Percentiles rank a stretch among this genome's conserved stretches.
Evolutionary conservation across 345 rosid genomes (phyloP).

Genomic region (Acer negundo): DNA sequence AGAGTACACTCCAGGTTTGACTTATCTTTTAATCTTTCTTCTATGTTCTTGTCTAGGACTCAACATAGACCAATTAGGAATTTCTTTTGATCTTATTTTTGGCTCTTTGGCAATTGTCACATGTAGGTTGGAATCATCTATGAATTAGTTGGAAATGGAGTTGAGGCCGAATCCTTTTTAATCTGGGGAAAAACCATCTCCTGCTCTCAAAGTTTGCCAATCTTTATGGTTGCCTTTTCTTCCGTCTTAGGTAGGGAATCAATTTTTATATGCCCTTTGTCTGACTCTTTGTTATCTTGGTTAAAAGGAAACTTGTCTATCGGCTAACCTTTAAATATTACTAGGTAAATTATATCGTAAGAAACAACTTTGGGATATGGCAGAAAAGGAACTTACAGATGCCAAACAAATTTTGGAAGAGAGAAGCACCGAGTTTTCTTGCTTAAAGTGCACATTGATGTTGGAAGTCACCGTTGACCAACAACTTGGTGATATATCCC

Average conservation of each 20-base stretch:
- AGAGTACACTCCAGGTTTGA: slow-evolving; percentile 88
- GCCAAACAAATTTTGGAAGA: slow-evolving; percentile 55
- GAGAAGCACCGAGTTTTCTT: slow-evolving; percentile 40
- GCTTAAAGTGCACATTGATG: slow-evolving; percentile 66
- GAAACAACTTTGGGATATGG: slow-evolving; percentile 59
- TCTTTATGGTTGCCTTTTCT: slow-evolving; percentile 69
- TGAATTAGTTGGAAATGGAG: slow-evolving; percentile 83
- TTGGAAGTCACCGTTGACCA: slow-evolving; percentile 60
- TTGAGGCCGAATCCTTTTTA: slow-evolving; percentile 66
- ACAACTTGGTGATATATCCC: slow-evolving; percentile 73
- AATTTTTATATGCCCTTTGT: slow-evolving; percentile 4
- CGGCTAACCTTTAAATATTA: slow-evolving; percentile 19
- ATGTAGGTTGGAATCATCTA: slow-evolving; percentile 69
- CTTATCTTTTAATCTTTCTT: slow-evolving; percentile 14
- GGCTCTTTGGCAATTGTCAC: slow-evolving; percentile 9
- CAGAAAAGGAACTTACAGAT: slow-evolving; percentile 65
- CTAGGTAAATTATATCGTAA: slow-evolving; percentile 73
- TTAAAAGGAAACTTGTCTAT: slow-evolving; percentile 15
- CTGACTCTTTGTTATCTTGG: slow-evolving; percentile 9
- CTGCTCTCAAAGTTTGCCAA: slow-evolving; percentile 51
- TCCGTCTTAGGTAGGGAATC: slow-evolving; percentile 64
- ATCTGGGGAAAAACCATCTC: slow-evolving; percentile 88
- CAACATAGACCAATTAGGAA: background rate
- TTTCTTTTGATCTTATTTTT: slow-evolving; percentile 5
- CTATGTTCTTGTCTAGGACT: slow-evolving; percentile 3